Evolutionary conservation across 208 protist genomes (phyloP).

Genomic region (Naegleria gruberi): DNA sequence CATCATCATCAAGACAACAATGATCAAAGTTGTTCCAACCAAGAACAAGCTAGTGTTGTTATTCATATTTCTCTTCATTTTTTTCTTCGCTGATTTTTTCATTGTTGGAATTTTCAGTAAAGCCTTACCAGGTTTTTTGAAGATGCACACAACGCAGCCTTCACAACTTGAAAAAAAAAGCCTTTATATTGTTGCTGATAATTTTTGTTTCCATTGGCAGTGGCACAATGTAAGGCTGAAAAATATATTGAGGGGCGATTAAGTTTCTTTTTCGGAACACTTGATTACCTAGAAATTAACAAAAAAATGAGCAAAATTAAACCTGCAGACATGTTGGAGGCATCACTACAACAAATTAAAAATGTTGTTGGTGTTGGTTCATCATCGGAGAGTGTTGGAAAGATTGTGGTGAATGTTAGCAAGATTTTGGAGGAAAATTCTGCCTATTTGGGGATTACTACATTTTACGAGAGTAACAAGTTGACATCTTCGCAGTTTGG

Average conservation of each 20-base stretch:
- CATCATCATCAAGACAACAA: no score
- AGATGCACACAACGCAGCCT: neutral
- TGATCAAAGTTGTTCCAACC: neutral
- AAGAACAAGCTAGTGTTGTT: no score
- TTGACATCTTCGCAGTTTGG: neutral
- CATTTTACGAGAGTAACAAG: neutral
- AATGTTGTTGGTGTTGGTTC: neutral
- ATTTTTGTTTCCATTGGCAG: neutral
- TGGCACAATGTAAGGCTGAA: neutral
- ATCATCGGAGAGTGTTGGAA: neutral
- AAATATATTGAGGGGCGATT: no score
- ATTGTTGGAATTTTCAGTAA: no score
- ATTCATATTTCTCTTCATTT: neutral
- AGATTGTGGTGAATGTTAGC: neutral
- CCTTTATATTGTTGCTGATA: neutral
- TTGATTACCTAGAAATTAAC: no score
- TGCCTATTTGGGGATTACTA: neutral
- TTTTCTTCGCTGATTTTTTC: no score
- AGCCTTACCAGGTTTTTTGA: neutral
- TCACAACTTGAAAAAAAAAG: neutral
- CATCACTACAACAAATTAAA: neutral
- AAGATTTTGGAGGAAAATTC: neutral
- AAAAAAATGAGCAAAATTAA: neutral
- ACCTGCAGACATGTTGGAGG: neutral
- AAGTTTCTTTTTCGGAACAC: no score